Conservation (phyloP, 106 monocot species). For the Chionographis japonica region DNA sequence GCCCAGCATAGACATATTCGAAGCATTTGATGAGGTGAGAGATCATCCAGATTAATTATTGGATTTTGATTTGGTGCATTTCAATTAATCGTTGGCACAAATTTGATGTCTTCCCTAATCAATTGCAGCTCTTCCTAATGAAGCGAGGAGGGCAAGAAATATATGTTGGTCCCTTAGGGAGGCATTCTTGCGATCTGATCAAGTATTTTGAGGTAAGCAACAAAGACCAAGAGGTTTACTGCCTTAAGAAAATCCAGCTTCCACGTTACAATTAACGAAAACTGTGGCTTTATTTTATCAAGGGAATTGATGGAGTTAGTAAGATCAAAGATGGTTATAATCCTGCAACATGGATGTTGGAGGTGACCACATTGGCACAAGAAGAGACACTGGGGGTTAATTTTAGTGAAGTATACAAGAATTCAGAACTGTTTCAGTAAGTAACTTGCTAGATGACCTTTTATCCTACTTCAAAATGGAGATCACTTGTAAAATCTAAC, state of each 20-base stretch:
- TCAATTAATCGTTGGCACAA: no score
- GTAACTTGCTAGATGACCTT: not conserved
- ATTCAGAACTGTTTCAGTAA: constrained; percentile 17
- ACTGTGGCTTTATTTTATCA: not conserved
- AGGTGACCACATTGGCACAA: constrained; percentile 6
- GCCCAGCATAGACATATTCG: constrained; percentile 34
- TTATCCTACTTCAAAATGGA: not conserved
- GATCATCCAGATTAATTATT: not conserved
- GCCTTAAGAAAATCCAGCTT: not conserved
- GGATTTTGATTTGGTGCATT: not conserved
- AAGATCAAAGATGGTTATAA: constrained; percentile 28
- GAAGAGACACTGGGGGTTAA: constrained; percentile 12
- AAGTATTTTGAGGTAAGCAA: constrained; percentile 29
- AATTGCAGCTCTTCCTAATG: constrained; percentile 25
- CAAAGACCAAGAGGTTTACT: not conserved
- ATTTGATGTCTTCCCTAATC: not conserved
- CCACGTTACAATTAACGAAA: not conserved
- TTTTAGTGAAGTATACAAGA: constrained; percentile 21
- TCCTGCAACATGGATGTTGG: constrained; percentile 34
- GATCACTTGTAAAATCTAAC: not conserved
- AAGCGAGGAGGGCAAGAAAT: constrained; percentile 26
- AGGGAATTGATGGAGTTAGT: constrained; percentile 20
- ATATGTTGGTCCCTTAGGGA: constrained; percentile 28
- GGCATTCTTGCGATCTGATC: constrained; percentile 19
- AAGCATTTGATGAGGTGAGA: constrained; percentile 33